These are phyloP conservation scores for Lachancea kluyveri DNA, from an alignment of 805 yeast genomes.

Conservation along the genomic window DNA sequence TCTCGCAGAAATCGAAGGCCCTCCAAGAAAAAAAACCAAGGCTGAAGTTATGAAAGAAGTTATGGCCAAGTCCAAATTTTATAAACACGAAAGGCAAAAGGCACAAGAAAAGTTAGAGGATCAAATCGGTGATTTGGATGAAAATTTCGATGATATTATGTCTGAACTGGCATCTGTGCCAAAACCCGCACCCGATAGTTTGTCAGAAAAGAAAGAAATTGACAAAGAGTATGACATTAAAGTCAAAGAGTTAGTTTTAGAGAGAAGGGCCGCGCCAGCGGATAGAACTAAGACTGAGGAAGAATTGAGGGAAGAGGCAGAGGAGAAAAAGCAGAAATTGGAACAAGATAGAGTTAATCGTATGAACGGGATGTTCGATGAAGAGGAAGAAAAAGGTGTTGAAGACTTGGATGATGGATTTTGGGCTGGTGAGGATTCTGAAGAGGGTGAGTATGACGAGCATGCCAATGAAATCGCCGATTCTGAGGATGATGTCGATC, in stretches of 20 bases:
- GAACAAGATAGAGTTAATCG: slow-evolving; percentile 65
- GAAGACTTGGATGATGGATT: slow-evolving; percentile 68
- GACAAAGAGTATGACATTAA: slow-evolving; percentile 54
- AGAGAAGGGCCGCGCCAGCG: slow-evolving; percentile 73
- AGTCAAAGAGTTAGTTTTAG: slow-evolving; percentile 60
- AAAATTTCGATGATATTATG: slow-evolving; percentile 66
- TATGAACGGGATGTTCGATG: slow-evolving; percentile 62
- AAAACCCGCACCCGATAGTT: slow-evolving; percentile 12
- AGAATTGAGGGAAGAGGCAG: slow-evolving; percentile 55
- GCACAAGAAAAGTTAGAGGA: slow-evolving; percentile 54
- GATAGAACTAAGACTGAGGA: slow-evolving; percentile 77
- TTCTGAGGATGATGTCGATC: slow-evolving; percentile 36
- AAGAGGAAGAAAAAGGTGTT: slow-evolving; percentile 45
- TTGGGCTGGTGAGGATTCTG: slow-evolving; percentile 53
- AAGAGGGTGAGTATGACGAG: slow-evolving; percentile 33
- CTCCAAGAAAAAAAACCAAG: slow-evolving; percentile 64
- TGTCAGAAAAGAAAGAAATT: slow-evolving; percentile 29
- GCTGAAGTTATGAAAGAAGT: slow-evolving; percentile 84
- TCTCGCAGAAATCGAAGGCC: slow-evolving; percentile 31
- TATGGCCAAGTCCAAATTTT: slow-evolving; percentile 73
- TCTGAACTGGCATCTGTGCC: slow-evolving; percentile 36
- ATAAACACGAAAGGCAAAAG: slow-evolving; percentile 69
- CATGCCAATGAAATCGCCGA: slow-evolving; percentile 31
- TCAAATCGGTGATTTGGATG: slow-evolving; percentile 62
- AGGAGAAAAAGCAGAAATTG: slow-evolving; percentile 51